These are phyloP conservation scores for Eustoma russellianum DNA, from an alignment of 257 asterid genomes.

Conservation along the genomic window DNA sequence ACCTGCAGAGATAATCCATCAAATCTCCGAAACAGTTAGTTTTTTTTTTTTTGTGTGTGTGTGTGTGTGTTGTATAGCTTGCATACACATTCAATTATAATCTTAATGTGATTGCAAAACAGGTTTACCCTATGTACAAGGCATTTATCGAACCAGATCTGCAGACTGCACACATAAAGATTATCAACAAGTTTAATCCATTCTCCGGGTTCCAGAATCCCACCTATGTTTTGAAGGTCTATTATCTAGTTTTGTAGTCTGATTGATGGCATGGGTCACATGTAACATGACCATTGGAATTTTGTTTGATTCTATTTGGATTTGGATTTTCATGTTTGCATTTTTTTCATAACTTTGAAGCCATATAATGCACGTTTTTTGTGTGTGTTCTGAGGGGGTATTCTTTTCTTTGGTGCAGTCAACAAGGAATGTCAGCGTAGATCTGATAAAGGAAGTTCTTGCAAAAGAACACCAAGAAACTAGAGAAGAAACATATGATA, in stretches of 20 bases:
- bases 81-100: constrained; percentile 28
- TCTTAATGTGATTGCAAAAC: constrained; percentile 11
- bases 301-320: constrained; percentile 11
- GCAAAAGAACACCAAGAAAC: constrained; percentile 49
- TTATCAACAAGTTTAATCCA: constrained; percentile 88
- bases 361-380: too few species aligned
- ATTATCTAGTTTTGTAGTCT: too few species aligned
- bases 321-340: constrained; percentile 9
- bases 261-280: too few species aligned
- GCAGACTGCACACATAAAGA: constrained; percentile 94
- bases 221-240: constrained; percentile 78
- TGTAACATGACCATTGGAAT: too few species aligned
- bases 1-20: constrained; percentile 98
- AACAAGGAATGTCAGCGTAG: constrained; percentile 52
- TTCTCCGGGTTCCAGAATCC: constrained; percentile 97
- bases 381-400: background rate
- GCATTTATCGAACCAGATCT: constrained; percentile 97
- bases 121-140: constrained; percentile 99
- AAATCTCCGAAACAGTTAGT: constrained; percentile 86
- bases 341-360: constrained; percentile 13
- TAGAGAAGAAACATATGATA: constrained; percentile 92
- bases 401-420: constrained; percentile 39
- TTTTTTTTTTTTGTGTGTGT: constrained; percentile 3
- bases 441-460: constrained; percentile 72
- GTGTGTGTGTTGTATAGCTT: constrained; percentile 25